A percentile compares a stretch with the other conserved stretches of the same genome.
These are phyloP conservation scores for Glonium stellatum DNA, from an alignment of 495 filamentous ascomycete genomes.

Conservation along the genomic window DNA sequence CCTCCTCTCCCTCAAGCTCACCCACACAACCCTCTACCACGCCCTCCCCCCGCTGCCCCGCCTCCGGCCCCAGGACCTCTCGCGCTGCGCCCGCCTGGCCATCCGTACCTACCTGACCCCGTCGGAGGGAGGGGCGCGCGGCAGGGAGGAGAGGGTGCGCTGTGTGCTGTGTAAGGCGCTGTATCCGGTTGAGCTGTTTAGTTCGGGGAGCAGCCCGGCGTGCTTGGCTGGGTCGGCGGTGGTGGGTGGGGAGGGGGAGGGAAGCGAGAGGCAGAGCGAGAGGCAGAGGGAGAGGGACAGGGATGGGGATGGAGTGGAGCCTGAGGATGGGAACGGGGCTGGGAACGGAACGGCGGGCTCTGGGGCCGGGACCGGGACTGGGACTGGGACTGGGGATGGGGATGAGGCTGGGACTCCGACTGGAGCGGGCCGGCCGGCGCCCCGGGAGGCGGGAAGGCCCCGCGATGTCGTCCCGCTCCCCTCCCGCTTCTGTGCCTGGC, in stretches of 20 bases:
- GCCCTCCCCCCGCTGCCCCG: not conserved
- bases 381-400: too few relatives aligned
- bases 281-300: slow-evolving; percentile 9
- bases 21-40: slow-evolving; percentile 8
- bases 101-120: slow-evolving; percentile 17
- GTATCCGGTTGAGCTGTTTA: slow-evolving; percentile 16
- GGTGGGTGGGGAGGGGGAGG: too few relatives aligned
- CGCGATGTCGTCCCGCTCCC: too few relatives aligned
- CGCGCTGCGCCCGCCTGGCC: slow-evolving; percentile 15
- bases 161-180: slow-evolving; percentile 25
- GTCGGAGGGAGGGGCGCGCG: slow-evolving; percentile 2
- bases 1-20: slow-evolving; percentile 20
- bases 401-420: too few relatives aligned
- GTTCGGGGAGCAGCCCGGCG: slow-evolving; percentile 13
- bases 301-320: too few relatives aligned
- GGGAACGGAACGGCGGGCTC: too few relatives aligned
- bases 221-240: too few relatives aligned
- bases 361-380: too few relatives aligned
- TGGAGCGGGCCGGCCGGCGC: too few relatives aligned
- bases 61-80: not conserved
- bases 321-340: too few relatives aligned
- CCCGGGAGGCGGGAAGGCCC: too few relatives aligned
- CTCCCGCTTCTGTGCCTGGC: slow-evolving; percentile 20
- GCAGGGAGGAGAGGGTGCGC: too few relatives aligned
- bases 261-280: not conserved